phyloP scores from a whole-genome alignment of 2,329 filamentous ascomycete species.

The Esteya vermicola region DNA sequence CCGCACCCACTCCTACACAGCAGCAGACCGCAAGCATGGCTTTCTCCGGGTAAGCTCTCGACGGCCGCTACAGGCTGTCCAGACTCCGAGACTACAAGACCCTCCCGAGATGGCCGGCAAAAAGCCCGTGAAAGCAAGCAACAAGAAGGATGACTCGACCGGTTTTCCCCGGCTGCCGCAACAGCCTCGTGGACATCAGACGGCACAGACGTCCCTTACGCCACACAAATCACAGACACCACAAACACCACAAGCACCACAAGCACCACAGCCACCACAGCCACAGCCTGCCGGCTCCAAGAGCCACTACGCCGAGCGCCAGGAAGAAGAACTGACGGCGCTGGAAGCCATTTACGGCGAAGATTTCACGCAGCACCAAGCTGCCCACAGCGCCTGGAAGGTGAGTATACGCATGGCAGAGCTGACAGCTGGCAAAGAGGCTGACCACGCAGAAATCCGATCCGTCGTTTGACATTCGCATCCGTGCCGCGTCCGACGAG shows the following conservation, averaged over 20 bases:
- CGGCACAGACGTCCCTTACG: too few species aligned
- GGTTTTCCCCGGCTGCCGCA: slow-evolving; percentile 36
- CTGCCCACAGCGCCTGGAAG: slow-evolving; percentile 70
- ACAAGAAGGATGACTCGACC: slow-evolving; percentile 25
- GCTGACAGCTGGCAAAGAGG: neutral
- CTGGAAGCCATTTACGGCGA: slow-evolving; percentile 81
- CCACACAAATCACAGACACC: too few species aligned
- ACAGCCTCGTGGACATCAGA: too few species aligned
- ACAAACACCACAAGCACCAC: too few species aligned
- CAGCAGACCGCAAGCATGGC: slow-evolving; percentile 21
- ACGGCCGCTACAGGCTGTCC: slow-evolving; percentile 39
- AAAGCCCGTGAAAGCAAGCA: slow-evolving; percentile 23
- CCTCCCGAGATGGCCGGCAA: slow-evolving; percentile 38
- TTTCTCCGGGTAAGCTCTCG: slow-evolving; percentile 30
- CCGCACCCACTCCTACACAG: neutral
- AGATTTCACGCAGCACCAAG: slow-evolving; percentile 65
- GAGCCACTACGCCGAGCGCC: slow-evolving; percentile 66
- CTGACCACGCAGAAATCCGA: slow-evolving; percentile 53
- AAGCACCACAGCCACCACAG: slow-evolving; percentile 1
- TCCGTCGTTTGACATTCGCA: slow-evolving; percentile 64
- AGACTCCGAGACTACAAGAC: slow-evolving; percentile 9
- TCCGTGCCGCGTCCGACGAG: slow-evolving; percentile 60
- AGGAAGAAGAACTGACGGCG: slow-evolving; percentile 76
- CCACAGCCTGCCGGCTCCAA: slow-evolving; percentile 22
- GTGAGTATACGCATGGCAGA: slow-evolving; percentile 34